Conservation (phyloP, 805 yeast species). For the Suhomyces xylopsoci region DNA sequence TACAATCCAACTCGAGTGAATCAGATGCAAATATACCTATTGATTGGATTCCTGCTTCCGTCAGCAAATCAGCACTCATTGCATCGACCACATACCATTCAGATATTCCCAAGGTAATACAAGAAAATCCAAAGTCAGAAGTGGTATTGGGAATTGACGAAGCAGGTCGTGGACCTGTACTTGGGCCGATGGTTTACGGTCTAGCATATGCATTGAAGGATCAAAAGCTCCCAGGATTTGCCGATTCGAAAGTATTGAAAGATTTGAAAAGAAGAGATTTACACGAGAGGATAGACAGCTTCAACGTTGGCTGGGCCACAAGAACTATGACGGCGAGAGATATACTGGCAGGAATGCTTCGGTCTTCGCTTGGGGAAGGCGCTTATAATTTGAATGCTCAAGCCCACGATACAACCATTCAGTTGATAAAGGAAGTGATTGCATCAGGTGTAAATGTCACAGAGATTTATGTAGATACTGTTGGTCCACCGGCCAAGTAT, state of each 20-base stretch:
- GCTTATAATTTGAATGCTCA: constrained; percentile 84
- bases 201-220: constrained; percentile 67
- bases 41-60: constrained; percentile 36
- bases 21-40: neutral
- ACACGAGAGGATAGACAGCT: constrained; percentile 48
- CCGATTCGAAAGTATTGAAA: constrained; percentile 86
- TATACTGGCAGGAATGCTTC: constrained; percentile 84
- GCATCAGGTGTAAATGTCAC: constrained; percentile 59
- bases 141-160: constrained; percentile 90
- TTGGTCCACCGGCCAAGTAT: constrained; percentile 89
- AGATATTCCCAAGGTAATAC: constrained; percentile 43
- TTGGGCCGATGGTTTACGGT: constrained; percentile 98
- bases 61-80: constrained; percentile 23
- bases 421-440: constrained; percentile 62
- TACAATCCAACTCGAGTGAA: neutral
- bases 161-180: constrained; percentile 97
- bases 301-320: constrained; percentile 84
- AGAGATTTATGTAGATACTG: constrained; percentile 89
- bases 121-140: constrained; percentile 30
- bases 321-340: constrained; percentile 83
- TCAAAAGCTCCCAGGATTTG: constrained; percentile 67
- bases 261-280: constrained; percentile 65
- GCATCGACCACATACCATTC: constrained; percentile 50
- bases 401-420: constrained; percentile 93
- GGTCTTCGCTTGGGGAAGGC: constrained; percentile 47